Base-by-base conservation (phyloP, 495 filamentous ascomycete species). In the Penicillium bovifimosum region DNA sequence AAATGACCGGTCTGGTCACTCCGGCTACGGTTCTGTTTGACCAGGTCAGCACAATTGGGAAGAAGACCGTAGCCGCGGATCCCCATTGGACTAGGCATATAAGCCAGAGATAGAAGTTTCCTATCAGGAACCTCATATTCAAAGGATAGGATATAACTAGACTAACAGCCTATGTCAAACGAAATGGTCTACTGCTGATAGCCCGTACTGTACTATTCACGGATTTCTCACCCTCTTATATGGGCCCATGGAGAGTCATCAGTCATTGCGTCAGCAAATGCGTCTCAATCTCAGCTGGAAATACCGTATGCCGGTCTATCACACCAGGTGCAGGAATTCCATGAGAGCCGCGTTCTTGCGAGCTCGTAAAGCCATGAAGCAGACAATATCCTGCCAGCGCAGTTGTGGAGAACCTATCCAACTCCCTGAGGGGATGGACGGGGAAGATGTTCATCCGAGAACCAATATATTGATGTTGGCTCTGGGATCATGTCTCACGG, bases 1-100 rank as follows among this genome's bases (percentile, higher is more conserved):
- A 72, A 8, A 86, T 76, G 2, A 80, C 64, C n/a, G 75, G 60
- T 38, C 79, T 64, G n/a, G 58, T 44, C 6, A 60, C 40, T 11
- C 70, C 70, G 11, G 70, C 68, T 18, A 67, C 56, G 2, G 59
- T 55, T 13, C 41, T 39, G 31, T 66, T 56, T 4, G 62, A 61
- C 63, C 65, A 73, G 9, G 68, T 70, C 35, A 73, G 40, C 20
- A 54, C 56, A 24, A 70, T 43, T 9, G 69, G 49, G 47, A 72
- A 73, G 18, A 64, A 60, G 5, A 72, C 63, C 4, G 54, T 58
- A 9, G 53, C 54, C 2, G 60, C 57, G 24, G 40, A 33, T 3
- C 32, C 54, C 60, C 54, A 61, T 27, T 61, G 41, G 6, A 47
- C 39, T 9, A 63, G 44, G 20, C 44, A 61, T 11, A 65, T 8